Conservation (phyloP, 768 basidiomycete genomes). For the Mycena maculata region DNA sequence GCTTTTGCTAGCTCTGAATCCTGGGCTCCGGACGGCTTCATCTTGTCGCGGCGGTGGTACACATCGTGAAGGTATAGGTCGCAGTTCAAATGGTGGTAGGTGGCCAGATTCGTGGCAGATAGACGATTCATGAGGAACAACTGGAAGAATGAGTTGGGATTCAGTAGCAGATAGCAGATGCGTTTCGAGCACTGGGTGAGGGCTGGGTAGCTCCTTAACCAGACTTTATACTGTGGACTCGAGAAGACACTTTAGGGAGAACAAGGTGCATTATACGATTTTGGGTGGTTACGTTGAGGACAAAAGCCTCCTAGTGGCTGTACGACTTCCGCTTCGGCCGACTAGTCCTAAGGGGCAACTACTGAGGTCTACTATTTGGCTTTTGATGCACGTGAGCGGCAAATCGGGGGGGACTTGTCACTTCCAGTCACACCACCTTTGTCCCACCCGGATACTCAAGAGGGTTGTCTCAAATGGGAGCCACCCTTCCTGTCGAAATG, state of each 20-base stretch:
- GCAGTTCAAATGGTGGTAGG: slow-evolving; percentile 59
- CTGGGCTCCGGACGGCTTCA: slow-evolving; percentile 8
- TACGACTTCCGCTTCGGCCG: too few species aligned
- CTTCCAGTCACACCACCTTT: too few species aligned
- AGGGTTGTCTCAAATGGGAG: background rate
- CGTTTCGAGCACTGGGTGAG: background rate
- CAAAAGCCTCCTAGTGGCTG: slow-evolving; percentile 13
- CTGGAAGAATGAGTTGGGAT: slow-evolving; percentile 1
- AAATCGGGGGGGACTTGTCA: too few species aligned
- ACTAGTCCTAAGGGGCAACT: too few species aligned
- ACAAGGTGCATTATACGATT: slow-evolving; percentile 5
- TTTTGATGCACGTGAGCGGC: too few species aligned
- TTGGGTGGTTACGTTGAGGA: slow-evolving; percentile 4
- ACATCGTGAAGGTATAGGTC: slow-evolving; percentile 60
- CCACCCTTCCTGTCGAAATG: slow-evolving; percentile 50
- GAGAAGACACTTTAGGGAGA: slow-evolving; percentile 46
- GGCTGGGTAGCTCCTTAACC: too few species aligned
- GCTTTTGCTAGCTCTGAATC: slow-evolving; percentile 49
- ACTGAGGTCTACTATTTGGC: too few species aligned
- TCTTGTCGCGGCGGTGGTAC: slow-evolving; percentile 43
- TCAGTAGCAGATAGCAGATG: background rate
- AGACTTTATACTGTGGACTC: too few species aligned
- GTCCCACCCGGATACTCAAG: too few species aligned
- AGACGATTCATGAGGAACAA: slow-evolving; percentile 46
- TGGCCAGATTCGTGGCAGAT: slow-evolving; percentile 61